These are phyloP conservation scores for Candolleomyces eurysporus DNA, from an alignment of 768 basidiomycete genomes.

Conservation along the genomic window DNA sequence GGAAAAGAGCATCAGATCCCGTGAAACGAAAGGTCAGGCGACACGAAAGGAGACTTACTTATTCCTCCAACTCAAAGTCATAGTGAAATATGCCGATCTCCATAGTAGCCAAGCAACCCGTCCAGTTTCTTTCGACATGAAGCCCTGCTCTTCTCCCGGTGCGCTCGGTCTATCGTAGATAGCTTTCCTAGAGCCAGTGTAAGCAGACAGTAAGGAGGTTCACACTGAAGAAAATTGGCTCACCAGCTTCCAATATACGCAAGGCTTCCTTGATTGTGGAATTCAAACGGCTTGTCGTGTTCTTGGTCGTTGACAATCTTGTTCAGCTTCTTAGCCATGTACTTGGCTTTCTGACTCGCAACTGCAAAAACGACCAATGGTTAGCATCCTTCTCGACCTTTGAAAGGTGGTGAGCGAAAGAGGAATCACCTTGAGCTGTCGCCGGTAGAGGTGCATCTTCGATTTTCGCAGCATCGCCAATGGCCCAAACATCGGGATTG, in stretches of 20 bases:
- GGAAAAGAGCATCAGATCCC: conserved; percentile 7
- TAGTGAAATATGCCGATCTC: conserved; percentile 80
- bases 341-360: conserved; percentile 74
- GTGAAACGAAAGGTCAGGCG: neutral
- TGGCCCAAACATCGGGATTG: conserved; percentile 72
- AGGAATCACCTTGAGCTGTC: conserved; percentile 69
- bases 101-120: conserved; percentile 76
- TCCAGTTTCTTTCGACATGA: conserved; percentile 61
- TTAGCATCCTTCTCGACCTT: neutral
- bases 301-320: conserved; percentile 50
- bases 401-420: conserved; percentile 7
- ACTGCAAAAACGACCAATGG: conserved; percentile 37
- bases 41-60: conserved; percentile 43
- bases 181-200: conserved; percentile 53
- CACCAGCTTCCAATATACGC: conserved; percentile 79
- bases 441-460: conserved; percentile 65
- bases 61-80: conserved; percentile 70
- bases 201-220: conserved; percentile 6
- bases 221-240: neutral
- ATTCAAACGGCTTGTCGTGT: conserved; percentile 56
- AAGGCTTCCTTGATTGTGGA: conserved; percentile 70
- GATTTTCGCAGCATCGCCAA: conserved; percentile 75
- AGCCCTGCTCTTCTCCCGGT: conserved; percentile 33
- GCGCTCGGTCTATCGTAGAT: conserved; percentile 66
- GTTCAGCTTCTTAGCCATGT: conserved; percentile 67